Percentiles rank a stretch among this genome's conserved stretches.
Conservation (phyloP, 2,329 filamentous ascomycete genomes). For the Hypoxylon rubiginosum region DNA sequence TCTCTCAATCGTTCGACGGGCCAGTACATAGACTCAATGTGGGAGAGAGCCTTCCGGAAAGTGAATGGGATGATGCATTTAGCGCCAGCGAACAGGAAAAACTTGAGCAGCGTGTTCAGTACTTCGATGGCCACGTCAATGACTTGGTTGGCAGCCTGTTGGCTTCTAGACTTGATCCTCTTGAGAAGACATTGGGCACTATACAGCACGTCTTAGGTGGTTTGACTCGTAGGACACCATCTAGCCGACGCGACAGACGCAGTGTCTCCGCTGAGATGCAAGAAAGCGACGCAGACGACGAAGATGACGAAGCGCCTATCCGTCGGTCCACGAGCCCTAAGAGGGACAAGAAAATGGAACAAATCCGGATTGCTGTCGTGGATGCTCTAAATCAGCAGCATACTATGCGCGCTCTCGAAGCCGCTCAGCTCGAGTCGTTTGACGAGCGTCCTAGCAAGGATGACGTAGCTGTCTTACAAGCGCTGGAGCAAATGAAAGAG, state of each 20-base stretch:
- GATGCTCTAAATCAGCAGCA: slow-evolving; percentile 78
- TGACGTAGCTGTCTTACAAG: slow-evolving; percentile 72
- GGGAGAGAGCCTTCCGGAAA: slow-evolving; percentile 75
- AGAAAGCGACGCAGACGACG: slow-evolving; percentile 94
- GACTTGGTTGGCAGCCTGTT: slow-evolving; percentile 84
- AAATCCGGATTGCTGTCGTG: slow-evolving; percentile 79
- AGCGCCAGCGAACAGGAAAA: slow-evolving; percentile 87
- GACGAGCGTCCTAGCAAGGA: slow-evolving; percentile 51
- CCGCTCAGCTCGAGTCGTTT: slow-evolving; percentile 46
- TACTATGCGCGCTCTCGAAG: slow-evolving; percentile 54
- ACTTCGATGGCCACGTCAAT: slow-evolving; percentile 93
- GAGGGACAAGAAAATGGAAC: slow-evolving; percentile 83
- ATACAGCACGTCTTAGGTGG: slow-evolving; percentile 79
- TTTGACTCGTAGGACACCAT: slow-evolving; percentile 67
- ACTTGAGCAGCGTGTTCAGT: slow-evolving; percentile 82
- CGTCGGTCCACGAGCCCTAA: slow-evolving; percentile 82
- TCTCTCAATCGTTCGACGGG: slow-evolving; percentile 64
- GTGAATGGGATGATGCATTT: slow-evolving; percentile 93
- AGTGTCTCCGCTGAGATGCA: slow-evolving; percentile 77
- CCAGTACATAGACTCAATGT: slow-evolving; percentile 74
- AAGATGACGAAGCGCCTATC: slow-evolving; percentile 78
- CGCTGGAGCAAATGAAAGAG: slow-evolving; percentile 73
- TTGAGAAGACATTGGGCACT: slow-evolving; percentile 81
- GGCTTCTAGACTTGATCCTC: slow-evolving; percentile 80
- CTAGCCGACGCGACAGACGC: slow-evolving; percentile 70